phyloP scores from a whole-genome alignment of 1,139 yeast species.

The Kodamaea anthophila region DNA sequence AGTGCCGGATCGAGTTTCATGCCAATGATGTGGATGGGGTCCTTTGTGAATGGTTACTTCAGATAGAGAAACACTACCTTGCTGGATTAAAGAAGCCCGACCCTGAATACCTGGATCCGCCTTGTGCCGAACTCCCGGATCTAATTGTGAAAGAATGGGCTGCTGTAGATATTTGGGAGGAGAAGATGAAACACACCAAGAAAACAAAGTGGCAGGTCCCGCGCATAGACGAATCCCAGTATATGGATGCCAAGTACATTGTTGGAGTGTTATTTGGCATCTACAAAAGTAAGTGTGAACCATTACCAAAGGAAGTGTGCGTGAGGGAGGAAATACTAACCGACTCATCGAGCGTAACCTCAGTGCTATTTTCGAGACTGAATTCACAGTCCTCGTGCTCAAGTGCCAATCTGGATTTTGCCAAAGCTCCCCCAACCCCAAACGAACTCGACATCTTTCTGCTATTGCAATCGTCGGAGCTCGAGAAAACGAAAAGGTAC shows the following conservation, averaged over 20 bases:
- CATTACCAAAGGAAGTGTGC: conserved; percentile 6
- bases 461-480: conserved; percentile 51
- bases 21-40: conserved; percentile 18
- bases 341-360: too few relatives aligned
- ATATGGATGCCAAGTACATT: conserved; percentile 33
- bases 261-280: conserved; percentile 25
- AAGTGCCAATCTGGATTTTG: not conserved
- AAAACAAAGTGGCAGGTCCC: conserved; percentile 26
- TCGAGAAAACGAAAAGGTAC: conserved; percentile 39
- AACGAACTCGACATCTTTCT: conserved; percentile 31
- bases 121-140: conserved; percentile 21
- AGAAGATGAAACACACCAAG: conserved; percentile 25
- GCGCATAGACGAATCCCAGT: conserved; percentile 30
- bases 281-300: conserved; percentile 14
- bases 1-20: conserved; percentile 35
- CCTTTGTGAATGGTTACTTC: conserved; percentile 18
- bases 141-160: conserved; percentile 23
- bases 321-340: conserved; percentile 4
- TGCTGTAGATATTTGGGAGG: conserved; percentile 34
- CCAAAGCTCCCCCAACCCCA: not conserved
- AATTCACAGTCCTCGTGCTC: not conserved
- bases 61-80: conserved; percentile 22
- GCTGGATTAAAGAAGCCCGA: conserved; percentile 21
- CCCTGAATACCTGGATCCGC: conserved; percentile 9
- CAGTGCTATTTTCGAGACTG: too few relatives aligned